Base-by-base conservation (phyloP, 768 basidiomycete species). In the Tylopilus rubrobrunneus region DNA sequence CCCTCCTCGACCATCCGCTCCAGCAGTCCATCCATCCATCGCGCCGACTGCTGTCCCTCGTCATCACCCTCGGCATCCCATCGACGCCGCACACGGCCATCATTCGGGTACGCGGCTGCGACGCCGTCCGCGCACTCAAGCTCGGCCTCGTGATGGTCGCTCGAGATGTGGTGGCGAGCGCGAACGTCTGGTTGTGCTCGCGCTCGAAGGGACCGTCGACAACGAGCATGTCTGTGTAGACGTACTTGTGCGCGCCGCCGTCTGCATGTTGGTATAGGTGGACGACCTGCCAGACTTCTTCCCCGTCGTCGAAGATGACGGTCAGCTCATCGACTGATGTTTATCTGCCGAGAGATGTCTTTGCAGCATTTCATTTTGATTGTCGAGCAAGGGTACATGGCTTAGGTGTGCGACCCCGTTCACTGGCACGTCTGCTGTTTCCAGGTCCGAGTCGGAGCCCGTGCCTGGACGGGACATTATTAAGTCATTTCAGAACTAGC, bases 191-290 rank as follows among this genome's bases (percentile, higher is more conserved):
- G 15, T 58, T 48, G 5, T 51, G 11, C 28, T 51, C 49, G 4
- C 60, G 42, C 15, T 51, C 62, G 44, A 21, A 28, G 7, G 37
- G 15, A 29, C 27, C 55, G 6, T 67, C 60, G 40, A 67, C 58
- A 23, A 65, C 66, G 52, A 67, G 59, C 40, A 68, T 17, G 33
- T 67, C 66, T 7, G 67, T 67, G 12, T 67, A 69, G 33, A 65
- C 55, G 49, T 67, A 67, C 21, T 49, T 56, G 51, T 54, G 39
- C 21, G 48, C 15, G 25, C 45, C 27, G 42, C 29, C 11, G 15
- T 21, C 27, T 41, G 56, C 58, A 5, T 45, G 62, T 5, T 43
- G 42, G 25, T 57, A 53, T 36, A 69, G 62, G 15, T 63, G 66
- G 15, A 66, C 56, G 55, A 62, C 66, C 6, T 67, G 67, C 62